phyloP scores from a whole-genome alignment of 768 basidiomycete genomes.

The Clitopilus passeckerianus region DNA sequence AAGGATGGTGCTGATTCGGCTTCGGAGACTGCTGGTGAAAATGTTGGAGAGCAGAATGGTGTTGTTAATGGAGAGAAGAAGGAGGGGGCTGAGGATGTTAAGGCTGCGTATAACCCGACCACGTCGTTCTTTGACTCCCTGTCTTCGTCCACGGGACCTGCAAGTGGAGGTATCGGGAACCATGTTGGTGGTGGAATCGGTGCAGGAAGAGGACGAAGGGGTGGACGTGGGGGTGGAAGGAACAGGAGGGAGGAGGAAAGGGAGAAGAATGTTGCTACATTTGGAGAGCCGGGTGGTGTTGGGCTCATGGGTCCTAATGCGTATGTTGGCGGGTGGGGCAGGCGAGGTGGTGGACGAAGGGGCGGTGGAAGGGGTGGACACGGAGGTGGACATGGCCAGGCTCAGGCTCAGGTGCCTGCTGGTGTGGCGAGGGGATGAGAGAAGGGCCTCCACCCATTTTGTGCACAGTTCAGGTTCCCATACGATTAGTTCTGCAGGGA shows the following conservation, averaged over 20 bases:
- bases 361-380: slow-evolving; percentile 19
- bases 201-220: slow-evolving; percentile 35
- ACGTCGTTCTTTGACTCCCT: slow-evolving; percentile 81
- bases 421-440: not conserved
- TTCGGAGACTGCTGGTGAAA: slow-evolving; percentile 21
- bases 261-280: slow-evolving; percentile 81
- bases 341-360: slow-evolving; percentile 35
- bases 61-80: slow-evolving; percentile 26
- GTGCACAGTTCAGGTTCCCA: too few species aligned
- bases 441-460: not conserved
- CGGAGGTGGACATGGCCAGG: not conserved
- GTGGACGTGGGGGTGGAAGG: slow-evolving; percentile 47
- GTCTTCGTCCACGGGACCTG: slow-evolving; percentile 29
- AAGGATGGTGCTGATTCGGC: slow-evolving; percentile 18
- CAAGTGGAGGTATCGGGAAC: slow-evolving; percentile 9
- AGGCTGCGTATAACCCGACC: slow-evolving; percentile 65
- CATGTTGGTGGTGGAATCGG: slow-evolving; percentile 23
- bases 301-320: slow-evolving; percentile 75
- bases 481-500: not conserved
- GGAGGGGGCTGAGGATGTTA: slow-evolving; percentile 26
- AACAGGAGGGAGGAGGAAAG: slow-evolving; percentile 79
- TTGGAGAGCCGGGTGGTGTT: slow-evolving; percentile 80
- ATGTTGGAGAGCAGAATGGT: slow-evolving; percentile 18
- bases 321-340: slow-evolving; percentile 73
- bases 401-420: not conserved